Base-by-base conservation (phyloP, 2,329 filamentous ascomycete species). In the Colletotrichum liaoningense region DNA sequence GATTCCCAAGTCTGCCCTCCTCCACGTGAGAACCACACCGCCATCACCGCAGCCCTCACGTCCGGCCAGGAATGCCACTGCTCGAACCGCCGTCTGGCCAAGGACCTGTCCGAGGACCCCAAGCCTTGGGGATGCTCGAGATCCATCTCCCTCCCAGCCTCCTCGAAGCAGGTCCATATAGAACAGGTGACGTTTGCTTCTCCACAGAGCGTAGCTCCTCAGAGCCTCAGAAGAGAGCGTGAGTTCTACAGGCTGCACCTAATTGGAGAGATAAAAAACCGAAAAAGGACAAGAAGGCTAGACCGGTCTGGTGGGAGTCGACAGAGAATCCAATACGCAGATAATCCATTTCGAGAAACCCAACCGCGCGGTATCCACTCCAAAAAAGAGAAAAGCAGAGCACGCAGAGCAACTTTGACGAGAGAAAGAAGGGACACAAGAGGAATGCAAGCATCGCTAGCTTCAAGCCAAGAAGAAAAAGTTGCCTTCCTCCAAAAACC, bases 381-480 rank as follows among this genome's bases (percentile, higher is more conserved):
- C 11, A 5, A 63, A 38, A 28, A 28, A 62, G 33, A 2, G 8
- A 38, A 38, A 5, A 26, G 19, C 1, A 8, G 26, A n/a, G 42
- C 54, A 42, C 16, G 14, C 4, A 2, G 35, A 42, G 14, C 12
- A 42, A 35, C 1, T 2, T 33, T 22, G 42, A 19, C 63, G 58
- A 38, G 58, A 12, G 52, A 12, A 55, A 55, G 56, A 68, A 63
- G 52, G 42, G 26, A 63, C 58, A 59, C 1, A 42, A 11, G 8
- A 38, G 70, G 70, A 73, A 73, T 73, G 70, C 55, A 33, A 52
- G 26, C 59, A 42, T 60, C 33, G 55, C 42, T 56, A 67, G 42
- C 46, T 38, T 55, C 55, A 24, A 24, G 24, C 24, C 24, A 24
- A 24, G 24, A 24, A 24, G 24, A 24, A 24, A 24, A 24, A 42